Percentiles rank a stretch among this genome's conserved stretches.
Conservation (phyloP, 2,329 filamentous ascomycete genomes). For the Cyphellophora attinorum region DNA sequence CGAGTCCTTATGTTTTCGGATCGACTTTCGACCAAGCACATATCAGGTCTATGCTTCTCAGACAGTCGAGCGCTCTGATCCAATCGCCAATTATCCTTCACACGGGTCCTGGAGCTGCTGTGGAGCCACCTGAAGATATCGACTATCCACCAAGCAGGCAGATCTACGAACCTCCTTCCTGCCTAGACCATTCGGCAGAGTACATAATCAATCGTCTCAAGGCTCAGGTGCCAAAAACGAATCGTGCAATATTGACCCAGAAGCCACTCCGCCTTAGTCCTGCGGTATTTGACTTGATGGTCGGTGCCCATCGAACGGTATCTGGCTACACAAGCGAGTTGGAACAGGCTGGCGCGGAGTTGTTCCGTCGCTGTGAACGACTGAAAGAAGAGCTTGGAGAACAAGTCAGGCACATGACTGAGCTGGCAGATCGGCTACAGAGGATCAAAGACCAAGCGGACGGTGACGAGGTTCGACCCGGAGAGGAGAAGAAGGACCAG, state of each 20-base stretch:
- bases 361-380: slow-evolving; percentile 43
- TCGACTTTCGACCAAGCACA: no score
- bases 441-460: slow-evolving; percentile 29
- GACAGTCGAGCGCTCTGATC: no score
- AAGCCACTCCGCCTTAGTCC: slow-evolving; percentile 38
- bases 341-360: slow-evolving; percentile 37
- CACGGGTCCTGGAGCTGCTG: no score
- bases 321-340: slow-evolving; percentile 36
- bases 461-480: slow-evolving; percentile 22
- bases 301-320: slow-evolving; percentile 36
- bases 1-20: no score
- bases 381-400: slow-evolving; percentile 37
- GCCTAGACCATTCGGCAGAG: slow-evolving; percentile 15
- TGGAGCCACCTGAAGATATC: slow-evolving; percentile 6
- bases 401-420: slow-evolving; percentile 35
- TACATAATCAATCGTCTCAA: slow-evolving; percentile 12
- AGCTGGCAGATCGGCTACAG: slow-evolving; percentile 36
- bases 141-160: slow-evolving; percentile 26
- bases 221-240: slow-evolving; percentile 27
- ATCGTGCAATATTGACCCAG: slow-evolving; percentile 31
- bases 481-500: slow-evolving; percentile 24
- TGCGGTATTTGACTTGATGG: slow-evolving; percentile 37
- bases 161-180: slow-evolving; percentile 24
- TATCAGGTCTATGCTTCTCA: no score
- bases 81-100: no score